These are phyloP conservation scores for Daldinia childiae DNA, from an alignment of 495 filamentous ascomycete species.

Conservation along the genomic window DNA sequence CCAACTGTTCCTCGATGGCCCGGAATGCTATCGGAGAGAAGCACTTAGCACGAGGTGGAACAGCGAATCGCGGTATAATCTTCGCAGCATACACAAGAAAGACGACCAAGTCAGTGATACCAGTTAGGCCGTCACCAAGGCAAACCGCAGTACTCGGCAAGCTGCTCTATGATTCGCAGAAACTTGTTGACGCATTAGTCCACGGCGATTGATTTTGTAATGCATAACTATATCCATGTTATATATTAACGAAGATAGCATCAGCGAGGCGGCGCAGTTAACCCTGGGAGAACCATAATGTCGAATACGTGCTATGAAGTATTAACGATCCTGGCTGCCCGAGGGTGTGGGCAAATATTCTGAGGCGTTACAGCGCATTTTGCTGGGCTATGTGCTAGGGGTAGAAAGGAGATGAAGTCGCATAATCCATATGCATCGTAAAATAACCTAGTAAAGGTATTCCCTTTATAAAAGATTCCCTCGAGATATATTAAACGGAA, in stretches of 20 bases:
- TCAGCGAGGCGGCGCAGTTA: background rate
- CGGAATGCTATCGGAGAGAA: background rate
- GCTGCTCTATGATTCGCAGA: constrained; percentile 32
- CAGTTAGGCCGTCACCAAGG: constrained; percentile 30
- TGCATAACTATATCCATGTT: background rate
- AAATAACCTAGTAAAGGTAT: too few species aligned
- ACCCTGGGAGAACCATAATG: background rate
- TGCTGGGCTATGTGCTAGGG: background rate
- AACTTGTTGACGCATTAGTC: constrained; percentile 30
- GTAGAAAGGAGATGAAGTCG: background rate
- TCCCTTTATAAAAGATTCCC: too few species aligned
- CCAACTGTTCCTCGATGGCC: constrained; percentile 29
- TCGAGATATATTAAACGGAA: too few species aligned
- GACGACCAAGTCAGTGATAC: constrained; percentile 36
- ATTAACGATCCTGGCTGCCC: background rate
- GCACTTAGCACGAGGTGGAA: background rate
- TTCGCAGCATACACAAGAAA: constrained; percentile 52
- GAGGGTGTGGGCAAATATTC: background rate
- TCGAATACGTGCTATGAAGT: background rate
- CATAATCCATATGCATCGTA: background rate
- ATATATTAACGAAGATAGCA: background rate
- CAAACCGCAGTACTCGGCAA: constrained; percentile 35
- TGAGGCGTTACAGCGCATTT: background rate
- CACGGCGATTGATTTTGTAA: constrained; percentile 20
- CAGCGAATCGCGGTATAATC: constrained; percentile 50